Evolutionary conservation across 140 eudicot species (phyloP).

Genomic region (Erigeron philadelphicus): DNA sequence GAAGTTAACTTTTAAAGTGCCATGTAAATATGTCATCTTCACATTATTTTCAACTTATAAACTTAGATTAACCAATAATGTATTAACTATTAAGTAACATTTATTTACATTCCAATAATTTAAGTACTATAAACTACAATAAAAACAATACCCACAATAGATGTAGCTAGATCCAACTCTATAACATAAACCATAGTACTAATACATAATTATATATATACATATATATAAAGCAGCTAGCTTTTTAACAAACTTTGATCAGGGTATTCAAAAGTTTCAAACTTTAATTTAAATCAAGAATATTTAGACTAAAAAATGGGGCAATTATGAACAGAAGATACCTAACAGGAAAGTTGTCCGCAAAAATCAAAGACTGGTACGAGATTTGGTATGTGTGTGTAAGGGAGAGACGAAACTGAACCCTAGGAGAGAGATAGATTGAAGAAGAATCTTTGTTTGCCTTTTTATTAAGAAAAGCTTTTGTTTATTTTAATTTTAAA

Average conservation of each 20-base stretch:
- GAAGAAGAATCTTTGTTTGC: constrained; percentile 9
- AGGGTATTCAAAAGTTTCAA: not conserved
- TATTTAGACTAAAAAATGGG: not conserved
- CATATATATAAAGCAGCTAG: not conserved
- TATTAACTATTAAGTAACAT: not conserved
- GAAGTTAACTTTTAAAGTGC: not conserved
- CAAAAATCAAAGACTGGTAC: not conserved
- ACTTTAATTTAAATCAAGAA: not conserved
- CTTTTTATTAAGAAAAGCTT: not conserved
- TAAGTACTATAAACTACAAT: too few relatives aligned
- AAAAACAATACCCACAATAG: too few relatives aligned
- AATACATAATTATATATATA: too few relatives aligned
- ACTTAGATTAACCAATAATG: not conserved
- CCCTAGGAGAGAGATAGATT: constrained; percentile 15
- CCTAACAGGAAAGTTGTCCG: constrained; percentile 3
- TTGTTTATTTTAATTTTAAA: not conserved
- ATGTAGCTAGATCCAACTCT: constrained; percentile 9
- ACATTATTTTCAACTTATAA: not conserved
- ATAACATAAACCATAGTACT: not conserved
- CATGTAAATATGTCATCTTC: not conserved
- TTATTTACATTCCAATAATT: not conserved
- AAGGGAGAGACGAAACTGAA: not conserved
- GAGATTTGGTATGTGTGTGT: not conserved
- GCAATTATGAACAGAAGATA: not conserved
- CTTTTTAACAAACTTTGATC: not conserved